phyloP scores from a whole-genome alignment of 306 rosid species.

The Glycyrrhiza uralensis region DNA sequence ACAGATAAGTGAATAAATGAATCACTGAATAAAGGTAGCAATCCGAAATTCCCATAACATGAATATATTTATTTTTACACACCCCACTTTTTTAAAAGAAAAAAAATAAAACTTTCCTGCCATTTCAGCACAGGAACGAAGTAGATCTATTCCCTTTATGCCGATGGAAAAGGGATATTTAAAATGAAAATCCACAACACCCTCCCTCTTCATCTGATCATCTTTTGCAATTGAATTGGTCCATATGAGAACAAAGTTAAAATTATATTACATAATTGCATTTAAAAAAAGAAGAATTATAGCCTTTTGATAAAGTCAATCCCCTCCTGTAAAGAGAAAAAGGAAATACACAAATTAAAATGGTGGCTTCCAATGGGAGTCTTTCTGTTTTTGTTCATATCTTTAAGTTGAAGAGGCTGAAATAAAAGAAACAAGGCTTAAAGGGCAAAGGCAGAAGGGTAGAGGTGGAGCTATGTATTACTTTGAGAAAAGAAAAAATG shows the following conservation, averaged over 20 bases:
- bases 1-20: constrained; percentile 36
- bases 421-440: background rate
- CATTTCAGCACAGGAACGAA: constrained; percentile 26
- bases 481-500: background rate
- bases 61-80: background rate
- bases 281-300: background rate
- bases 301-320: constrained; percentile 15
- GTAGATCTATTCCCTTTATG: constrained; percentile 31
- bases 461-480: background rate
- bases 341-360: background rate
- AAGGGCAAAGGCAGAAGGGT: background rate
- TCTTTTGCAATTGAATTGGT: constrained; percentile 22
- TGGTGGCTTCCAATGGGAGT: background rate
- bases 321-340: constrained; percentile 5
- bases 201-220: background rate
- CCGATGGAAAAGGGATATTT: constrained; percentile 24
- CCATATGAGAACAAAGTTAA: constrained; percentile 16
- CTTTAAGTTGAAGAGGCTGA: background rate
- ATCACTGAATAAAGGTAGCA: constrained; percentile 26
- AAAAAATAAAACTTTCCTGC: background rate
- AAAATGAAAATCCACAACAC: constrained; percentile 27
- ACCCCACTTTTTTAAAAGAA: background rate
- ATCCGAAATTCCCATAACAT: constrained; percentile 13
- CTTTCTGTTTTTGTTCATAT: background rate
- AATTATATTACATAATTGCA: background rate